A percentile compares a stretch with the other conserved stretches of the same genome.
These are phyloP conservation scores for Aspergillus texensis DNA, from an alignment of 2,329 filamentous ascomycete genomes.

Conservation along the genomic window DNA sequence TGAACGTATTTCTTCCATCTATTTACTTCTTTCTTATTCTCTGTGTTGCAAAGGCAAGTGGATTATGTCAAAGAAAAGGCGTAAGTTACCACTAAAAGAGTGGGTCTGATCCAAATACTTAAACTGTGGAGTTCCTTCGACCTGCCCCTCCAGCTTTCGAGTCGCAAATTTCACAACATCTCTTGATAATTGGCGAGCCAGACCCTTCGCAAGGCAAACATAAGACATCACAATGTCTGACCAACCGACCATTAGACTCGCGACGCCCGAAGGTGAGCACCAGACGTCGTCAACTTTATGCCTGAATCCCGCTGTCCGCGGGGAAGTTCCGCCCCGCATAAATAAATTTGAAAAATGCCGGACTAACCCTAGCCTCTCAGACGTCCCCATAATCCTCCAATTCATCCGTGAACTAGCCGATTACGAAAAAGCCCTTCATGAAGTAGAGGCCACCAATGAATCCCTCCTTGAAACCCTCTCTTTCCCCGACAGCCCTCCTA, in stretches of 20 bases:
- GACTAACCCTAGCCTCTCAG: slow-evolving; percentile 48
- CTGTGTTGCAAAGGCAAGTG: background rate
- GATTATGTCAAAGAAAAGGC: background rate
- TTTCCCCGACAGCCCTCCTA: slow-evolving; percentile 62
- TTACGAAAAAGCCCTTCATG: slow-evolving; percentile 77
- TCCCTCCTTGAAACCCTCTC: slow-evolving; percentile 75
- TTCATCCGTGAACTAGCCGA: slow-evolving; percentile 84
- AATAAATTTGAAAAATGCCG: background rate
- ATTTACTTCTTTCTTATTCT: slow-evolving; percentile 6
- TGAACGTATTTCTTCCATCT: background rate
- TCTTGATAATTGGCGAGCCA: background rate
- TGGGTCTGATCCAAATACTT: background rate
- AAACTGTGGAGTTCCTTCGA: background rate
- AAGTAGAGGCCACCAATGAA: slow-evolving; percentile 77
- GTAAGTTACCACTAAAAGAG: background rate
- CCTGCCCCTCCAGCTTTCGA: background rate
- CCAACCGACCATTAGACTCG: slow-evolving; percentile 44
- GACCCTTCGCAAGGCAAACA: background rate
- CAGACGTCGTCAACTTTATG: background rate
- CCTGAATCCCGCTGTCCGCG: no score
- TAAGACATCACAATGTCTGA: slow-evolving; percentile 30
- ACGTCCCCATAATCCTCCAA: slow-evolving; percentile 76
- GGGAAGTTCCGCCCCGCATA: background rate
- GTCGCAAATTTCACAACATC: background rate
- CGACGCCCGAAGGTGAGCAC: slow-evolving; percentile 42